Evolutionary conservation across 495 filamentous ascomycete genomes (phyloP).

Genomic region (Neurospora sp.): DNA sequence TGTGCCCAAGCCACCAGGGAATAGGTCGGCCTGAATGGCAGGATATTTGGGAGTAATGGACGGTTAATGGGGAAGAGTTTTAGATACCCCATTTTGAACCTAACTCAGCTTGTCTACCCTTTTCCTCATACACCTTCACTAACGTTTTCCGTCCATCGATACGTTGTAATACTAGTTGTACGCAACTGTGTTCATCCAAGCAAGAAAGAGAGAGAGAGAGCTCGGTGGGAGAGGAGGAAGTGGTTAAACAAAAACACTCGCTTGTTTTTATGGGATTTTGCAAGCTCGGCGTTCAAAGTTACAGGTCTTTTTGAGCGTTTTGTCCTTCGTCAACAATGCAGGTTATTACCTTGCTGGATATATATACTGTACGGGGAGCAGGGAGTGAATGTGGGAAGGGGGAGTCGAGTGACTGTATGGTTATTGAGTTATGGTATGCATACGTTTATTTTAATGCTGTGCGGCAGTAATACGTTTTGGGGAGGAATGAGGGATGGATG

Average conservation of each 20-base stretch:
- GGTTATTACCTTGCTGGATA: background rate
- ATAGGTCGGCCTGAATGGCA: background rate
- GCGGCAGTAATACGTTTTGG: background rate
- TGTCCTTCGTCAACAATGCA: background rate
- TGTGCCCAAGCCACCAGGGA: slow-evolving; percentile 28
- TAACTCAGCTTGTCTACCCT: background rate
- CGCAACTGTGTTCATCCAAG: background rate
- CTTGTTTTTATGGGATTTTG: background rate
- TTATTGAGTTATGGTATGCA: background rate
- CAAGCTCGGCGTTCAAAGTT: background rate
- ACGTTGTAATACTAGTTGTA: background rate
- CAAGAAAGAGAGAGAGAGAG: background rate
- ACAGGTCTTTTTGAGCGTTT: background rate
- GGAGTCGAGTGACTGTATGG: background rate
- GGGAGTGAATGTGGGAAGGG: background rate
- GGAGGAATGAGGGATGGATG: background rate
- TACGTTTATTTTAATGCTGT: background rate
- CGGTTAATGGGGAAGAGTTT: background rate
- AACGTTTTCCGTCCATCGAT: background rate
- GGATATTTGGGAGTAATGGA: background rate
- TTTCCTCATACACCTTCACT: background rate
- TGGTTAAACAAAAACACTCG: background rate
- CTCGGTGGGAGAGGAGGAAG: background rate
- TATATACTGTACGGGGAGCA: background rate
- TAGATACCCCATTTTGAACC: background rate